A percentile compares a stretch with the other conserved stretches of the same genome.
phyloP scores from a whole-genome alignment of 75 land plant species.

The Azolla pinnata region DNA sequence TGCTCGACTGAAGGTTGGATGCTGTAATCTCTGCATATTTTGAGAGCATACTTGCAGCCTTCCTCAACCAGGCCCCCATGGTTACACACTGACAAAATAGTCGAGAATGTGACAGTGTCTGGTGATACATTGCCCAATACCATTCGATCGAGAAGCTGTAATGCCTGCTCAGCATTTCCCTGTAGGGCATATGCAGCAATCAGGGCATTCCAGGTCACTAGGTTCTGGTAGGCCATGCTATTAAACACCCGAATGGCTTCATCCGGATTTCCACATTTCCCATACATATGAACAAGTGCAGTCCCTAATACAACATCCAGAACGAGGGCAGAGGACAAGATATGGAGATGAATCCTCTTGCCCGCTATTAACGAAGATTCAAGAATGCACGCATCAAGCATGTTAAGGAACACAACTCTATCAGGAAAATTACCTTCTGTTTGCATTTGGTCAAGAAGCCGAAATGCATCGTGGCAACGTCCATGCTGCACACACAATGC shows the following conservation, averaged over 20 bases:
- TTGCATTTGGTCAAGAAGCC: constrained; percentile 30
- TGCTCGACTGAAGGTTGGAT: constrained; percentile 27
- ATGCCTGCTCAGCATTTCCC: background rate
- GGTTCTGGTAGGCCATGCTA: background rate
- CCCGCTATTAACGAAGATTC: too few relatives aligned
- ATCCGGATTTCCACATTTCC: constrained; percentile 54
- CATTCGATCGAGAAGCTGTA: constrained; percentile 19
- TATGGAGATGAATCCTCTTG: too few relatives aligned
- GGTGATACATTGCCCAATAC: constrained; percentile 28
- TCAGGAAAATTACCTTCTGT: too few relatives aligned
- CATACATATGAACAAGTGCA: constrained; percentile 68
- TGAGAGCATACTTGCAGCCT: constrained; percentile 21
- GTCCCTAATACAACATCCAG: constrained; percentile 40
- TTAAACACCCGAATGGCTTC: constrained; percentile 17
- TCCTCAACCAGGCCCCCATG: constrained; percentile 29
- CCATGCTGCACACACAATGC: constrained; percentile 9
- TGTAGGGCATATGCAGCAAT: constrained; percentile 10
- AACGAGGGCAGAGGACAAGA: too few relatives aligned
- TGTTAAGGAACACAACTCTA: too few relatives aligned
- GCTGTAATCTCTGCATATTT: constrained; percentile 19
- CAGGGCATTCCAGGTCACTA: constrained; percentile 12
- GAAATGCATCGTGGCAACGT: constrained; percentile 23
- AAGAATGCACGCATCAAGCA: too few relatives aligned
- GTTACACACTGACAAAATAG: constrained; percentile 36
- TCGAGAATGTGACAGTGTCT: constrained; percentile 29